A percentile compares a stretch with the other conserved stretches of the same genome.
Evolutionary conservation across 2,329 filamentous ascomycete species (phyloP).

Genomic region (Diaporthe sp.): DNA sequence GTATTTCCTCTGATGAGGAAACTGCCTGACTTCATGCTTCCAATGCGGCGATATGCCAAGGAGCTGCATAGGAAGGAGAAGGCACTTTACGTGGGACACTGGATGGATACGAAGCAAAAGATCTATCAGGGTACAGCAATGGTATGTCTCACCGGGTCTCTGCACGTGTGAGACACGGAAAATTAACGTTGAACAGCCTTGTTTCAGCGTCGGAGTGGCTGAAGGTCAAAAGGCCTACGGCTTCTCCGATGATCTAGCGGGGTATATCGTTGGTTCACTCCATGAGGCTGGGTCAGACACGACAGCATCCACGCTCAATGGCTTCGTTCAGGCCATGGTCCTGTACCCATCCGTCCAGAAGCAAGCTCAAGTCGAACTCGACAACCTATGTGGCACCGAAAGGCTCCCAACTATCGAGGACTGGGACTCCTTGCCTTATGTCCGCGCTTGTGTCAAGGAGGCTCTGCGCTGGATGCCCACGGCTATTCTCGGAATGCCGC

Average conservation of each 20-base stretch:
- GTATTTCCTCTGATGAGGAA: conserved; percentile 59
- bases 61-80: conserved; percentile 59
- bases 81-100: conserved; percentile 57
- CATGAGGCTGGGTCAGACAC: conserved; percentile 61
- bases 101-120: conserved; percentile 55
- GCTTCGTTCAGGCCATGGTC: conserved; percentile 63
- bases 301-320: conserved; percentile 56
- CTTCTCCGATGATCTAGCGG: conserved; percentile 50
- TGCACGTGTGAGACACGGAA: not conserved
- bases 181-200: conserved; percentile 44
- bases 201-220: conserved; percentile 47
- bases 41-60: conserved; percentile 55
- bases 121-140: conserved; percentile 48
- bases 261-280: conserved; percentile 53
- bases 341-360: conserved; percentile 58
- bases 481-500: conserved; percentile 56
- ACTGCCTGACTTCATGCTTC: conserved; percentile 59
- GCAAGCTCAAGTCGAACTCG: conserved; percentile 56
- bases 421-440: conserved; percentile 56
- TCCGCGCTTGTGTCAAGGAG: conserved; percentile 59
- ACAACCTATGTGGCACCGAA: conserved; percentile 56
- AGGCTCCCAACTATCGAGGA: conserved; percentile 57
- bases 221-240: conserved; percentile 43
- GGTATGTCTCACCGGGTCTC: not conserved
- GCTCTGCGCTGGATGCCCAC: conserved; percentile 61